phyloP scores from a whole-genome alignment of 176 grass and related monocot genomes.

The Lolium perenne region DNA sequence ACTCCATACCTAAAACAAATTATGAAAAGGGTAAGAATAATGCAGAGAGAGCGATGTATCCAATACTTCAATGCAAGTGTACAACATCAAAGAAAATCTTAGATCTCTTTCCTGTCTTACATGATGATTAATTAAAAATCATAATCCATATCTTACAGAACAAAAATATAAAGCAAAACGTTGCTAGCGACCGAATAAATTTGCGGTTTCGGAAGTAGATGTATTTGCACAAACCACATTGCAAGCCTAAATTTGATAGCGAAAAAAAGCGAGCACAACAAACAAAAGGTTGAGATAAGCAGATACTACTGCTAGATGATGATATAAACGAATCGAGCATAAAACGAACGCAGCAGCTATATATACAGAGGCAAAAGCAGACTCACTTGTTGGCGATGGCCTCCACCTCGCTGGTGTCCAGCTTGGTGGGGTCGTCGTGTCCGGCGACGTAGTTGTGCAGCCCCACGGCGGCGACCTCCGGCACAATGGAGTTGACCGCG shows the following conservation, averaged over 20 bases:
- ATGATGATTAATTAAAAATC: conserved; percentile 1
- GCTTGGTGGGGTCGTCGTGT: conserved; percentile 67
- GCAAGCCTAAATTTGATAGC: not conserved
- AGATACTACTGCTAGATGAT: not conserved
- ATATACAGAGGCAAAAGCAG: not conserved
- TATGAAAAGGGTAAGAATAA: conserved; percentile 39
- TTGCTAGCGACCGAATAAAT: not conserved
- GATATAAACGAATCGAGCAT: conserved; percentile 1
- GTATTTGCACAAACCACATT: not conserved
- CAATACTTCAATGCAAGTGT: not conserved
- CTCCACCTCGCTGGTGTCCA: conserved; percentile 71
- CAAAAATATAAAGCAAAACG: not conserved
- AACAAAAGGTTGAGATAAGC: conserved; percentile 10
- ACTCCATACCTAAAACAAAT: conserved; percentile 76
- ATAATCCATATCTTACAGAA: not conserved
- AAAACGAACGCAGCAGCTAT: not conserved
- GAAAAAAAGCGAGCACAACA: not conserved
- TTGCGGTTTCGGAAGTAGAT: conserved; percentile 1
- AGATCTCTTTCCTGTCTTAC: not conserved
- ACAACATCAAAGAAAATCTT: not conserved
- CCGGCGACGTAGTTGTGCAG: conserved; percentile 86
- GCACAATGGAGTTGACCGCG: conserved; percentile 74
- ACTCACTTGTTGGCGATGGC: conserved; percentile 76
- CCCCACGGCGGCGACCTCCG: conserved; percentile 75
- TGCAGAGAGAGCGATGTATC: not conserved